Base-by-base conservation (phyloP, 352 stramenopile species). In the Phytophthora pini region DNA sequence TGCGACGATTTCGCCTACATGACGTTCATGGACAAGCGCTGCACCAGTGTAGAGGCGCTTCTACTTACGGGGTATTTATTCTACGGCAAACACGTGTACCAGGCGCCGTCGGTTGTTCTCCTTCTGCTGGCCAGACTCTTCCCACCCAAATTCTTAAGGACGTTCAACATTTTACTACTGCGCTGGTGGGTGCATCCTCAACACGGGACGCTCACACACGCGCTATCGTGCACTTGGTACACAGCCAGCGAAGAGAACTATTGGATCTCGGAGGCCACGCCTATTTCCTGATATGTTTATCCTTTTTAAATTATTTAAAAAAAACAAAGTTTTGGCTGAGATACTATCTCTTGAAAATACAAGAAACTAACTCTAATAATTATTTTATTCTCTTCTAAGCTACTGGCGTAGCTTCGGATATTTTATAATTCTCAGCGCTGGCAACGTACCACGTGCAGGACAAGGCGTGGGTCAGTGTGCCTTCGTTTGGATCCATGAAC, bases 1-100 rank as follows among this genome's bases (percentile, higher is more conserved):
- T 76, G 68, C 20, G 68, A 72, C 31, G 68, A 76, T 44, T 70
- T 76, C 17, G 68, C 68, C 3, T 72, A 70, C 48, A 57, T 66
- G 36, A 59, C 20, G 34, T 61, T 48, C 34, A 52, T 56, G 46
- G 47, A 65, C 31, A 57, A 54, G 12, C 44, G 47, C 2, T 63
- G 53, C n/a, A 65, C 63, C 2, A 65, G 55, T 38, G 65, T 65
- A 7, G 70, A 75, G n/a, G 55, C 70, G 7, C 41, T 76, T 11
- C 15, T 76, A 24, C 70, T 78, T 13, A 64, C 49, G 3, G 70
- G 70, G 1, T 77, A 72, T 31, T 40, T 76, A 27, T 78, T 72
- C 40, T 70, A 72, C 26, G 66, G 54, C 4, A 53, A 61, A 15
- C 57, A 78, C 34, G 46, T 78, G 31, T 78, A 78, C 54, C 61